These are phyloP conservation scores for Hypoxylon cercidicola DNA, from an alignment of 495 filamentous ascomycete species.

Conservation along the genomic window DNA sequence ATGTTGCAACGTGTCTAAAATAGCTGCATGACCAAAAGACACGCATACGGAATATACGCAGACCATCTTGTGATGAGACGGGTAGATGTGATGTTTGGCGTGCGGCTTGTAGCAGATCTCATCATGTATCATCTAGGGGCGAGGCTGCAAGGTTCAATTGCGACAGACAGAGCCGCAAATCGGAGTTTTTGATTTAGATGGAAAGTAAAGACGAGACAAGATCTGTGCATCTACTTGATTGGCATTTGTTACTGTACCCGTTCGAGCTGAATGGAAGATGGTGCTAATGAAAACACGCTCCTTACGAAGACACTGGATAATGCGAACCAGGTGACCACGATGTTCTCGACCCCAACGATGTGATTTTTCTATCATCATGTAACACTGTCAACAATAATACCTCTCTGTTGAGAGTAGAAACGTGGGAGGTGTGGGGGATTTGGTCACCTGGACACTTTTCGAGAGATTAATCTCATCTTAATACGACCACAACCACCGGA, in stretches of 20 bases:
- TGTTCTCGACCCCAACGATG: conserved; percentile 11
- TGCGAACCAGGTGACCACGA: too few species aligned
- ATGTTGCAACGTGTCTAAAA: conserved; percentile 6
- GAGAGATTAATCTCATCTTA: conserved; percentile 36
- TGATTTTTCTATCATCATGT: conserved; percentile 16
- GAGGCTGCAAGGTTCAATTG: conserved; percentile 36
- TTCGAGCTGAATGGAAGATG: too few species aligned
- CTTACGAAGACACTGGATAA: too few species aligned
- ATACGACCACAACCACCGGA: conserved; percentile 19
- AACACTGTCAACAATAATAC: conserved; percentile 24
- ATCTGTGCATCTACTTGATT: too few species aligned
- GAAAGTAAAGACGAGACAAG: background rate
- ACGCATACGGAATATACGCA: conserved; percentile 17
- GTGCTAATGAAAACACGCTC: too few species aligned
- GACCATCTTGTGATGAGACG: conserved; percentile 4
- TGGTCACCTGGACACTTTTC: conserved; percentile 36
- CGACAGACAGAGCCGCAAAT: conserved; percentile 38
- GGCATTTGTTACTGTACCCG: conserved; percentile 14
- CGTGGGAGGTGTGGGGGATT: conserved; percentile 39
- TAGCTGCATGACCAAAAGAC: background rate
- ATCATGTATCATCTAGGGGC: conserved; percentile 9
- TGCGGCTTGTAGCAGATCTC: conserved; percentile 33
- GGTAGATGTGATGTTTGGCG: conserved; percentile 4
- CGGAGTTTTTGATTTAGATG: conserved; percentile 23
- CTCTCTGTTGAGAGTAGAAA: conserved; percentile 17